These are phyloP conservation scores for Agapanthus africanus DNA, from an alignment of 106 monocot species.

Conservation along the genomic window DNA sequence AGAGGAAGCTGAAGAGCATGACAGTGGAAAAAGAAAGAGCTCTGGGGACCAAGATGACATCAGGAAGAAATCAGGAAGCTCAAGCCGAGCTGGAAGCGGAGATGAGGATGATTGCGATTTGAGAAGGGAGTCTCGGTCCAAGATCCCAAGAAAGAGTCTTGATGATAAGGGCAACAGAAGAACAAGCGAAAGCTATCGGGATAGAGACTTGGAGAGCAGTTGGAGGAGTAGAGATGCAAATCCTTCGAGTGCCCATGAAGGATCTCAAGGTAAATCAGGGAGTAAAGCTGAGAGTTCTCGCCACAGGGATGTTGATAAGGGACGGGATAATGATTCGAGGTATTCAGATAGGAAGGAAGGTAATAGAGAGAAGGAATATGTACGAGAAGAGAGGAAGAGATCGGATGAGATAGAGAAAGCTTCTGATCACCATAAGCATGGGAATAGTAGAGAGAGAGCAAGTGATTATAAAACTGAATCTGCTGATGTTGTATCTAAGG, in stretches of 20 bases:
- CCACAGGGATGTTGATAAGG: slow-evolving; percentile 40
- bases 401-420: slow-evolving; percentile 43
- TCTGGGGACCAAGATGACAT: slow-evolving; percentile 28
- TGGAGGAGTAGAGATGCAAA: slow-evolving; percentile 33
- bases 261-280: slow-evolving; percentile 28
- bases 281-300: slow-evolving; percentile 24
- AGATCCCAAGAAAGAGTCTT: slow-evolving; percentile 36
- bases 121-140: slow-evolving; percentile 43
- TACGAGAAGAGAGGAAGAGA: slow-evolving; percentile 29
- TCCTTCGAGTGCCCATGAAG: slow-evolving; percentile 22
- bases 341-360: slow-evolving; percentile 45
- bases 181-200: slow-evolving; percentile 36
- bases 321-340: slow-evolving; percentile 35
- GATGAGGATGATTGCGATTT: slow-evolving; percentile 55
- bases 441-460: slow-evolving; percentile 16
- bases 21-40: slow-evolving; percentile 25
- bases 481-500: slow-evolving; percentile 9
- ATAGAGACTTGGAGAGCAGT: slow-evolving; percentile 42
- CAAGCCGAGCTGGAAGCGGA: slow-evolving; percentile 25
- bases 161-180: slow-evolving; percentile 50
- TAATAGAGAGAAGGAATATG: slow-evolving; percentile 34
- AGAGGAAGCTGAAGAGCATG: slow-evolving; percentile 33
- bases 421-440: slow-evolving; percentile 6
- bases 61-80: slow-evolving; percentile 26
- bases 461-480: slow-evolving; percentile 30